Base-by-base conservation (phyloP, 208 protist genomes). In the Polymyxa betae region DNA sequence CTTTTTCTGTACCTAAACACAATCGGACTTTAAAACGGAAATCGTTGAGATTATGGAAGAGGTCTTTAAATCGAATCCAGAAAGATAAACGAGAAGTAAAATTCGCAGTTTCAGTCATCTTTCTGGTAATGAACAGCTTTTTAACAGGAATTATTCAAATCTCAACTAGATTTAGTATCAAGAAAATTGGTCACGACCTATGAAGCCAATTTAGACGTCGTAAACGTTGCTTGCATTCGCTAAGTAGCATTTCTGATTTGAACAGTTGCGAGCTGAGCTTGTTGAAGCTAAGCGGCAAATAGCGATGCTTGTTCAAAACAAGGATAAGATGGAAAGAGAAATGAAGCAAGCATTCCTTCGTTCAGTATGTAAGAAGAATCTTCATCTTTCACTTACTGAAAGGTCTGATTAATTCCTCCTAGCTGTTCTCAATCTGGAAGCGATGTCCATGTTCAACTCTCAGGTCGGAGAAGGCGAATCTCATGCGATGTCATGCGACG, bases 301-400 rank as follows among this genome's bases (percentile, higher is more conserved):
- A 16, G 54, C 54, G 54, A 16, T 66, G 20, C 54, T 32, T 29
- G 54, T 66, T 29, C 54, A 66, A 29, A 66, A 66, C 54, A 66
- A 66, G 54, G 54, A 16, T 16, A 16, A 29, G 20, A 29, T 66
- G 20, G 54, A 66, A 66, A 16, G 54, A 16, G 54, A 66, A 66
- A 66, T 66, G 54, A 66, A 66, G 54, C 54, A 66, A 66, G 54
- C 54, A 16, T 66, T 66, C 54, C 54, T 66, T 16, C 54, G 54
- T 66, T 66, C 54, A 16, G 54, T 66, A 16, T 66, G 54, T 66
- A 66, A 16, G 54, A 32, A 16, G 20, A 29, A 16, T 66, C 54
- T 16, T 29, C 54, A 16, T 29, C 29, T 16, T 66, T 66, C 54
- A 29, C 29, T 29, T 66, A 29, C 54, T 66, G 54, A 66, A 16